Evolutionary conservation across 2,329 filamentous ascomycete species (phyloP), one percentile per base, ranked within the genome.

Genomic region (Lecanosticta acicola): DNA sequence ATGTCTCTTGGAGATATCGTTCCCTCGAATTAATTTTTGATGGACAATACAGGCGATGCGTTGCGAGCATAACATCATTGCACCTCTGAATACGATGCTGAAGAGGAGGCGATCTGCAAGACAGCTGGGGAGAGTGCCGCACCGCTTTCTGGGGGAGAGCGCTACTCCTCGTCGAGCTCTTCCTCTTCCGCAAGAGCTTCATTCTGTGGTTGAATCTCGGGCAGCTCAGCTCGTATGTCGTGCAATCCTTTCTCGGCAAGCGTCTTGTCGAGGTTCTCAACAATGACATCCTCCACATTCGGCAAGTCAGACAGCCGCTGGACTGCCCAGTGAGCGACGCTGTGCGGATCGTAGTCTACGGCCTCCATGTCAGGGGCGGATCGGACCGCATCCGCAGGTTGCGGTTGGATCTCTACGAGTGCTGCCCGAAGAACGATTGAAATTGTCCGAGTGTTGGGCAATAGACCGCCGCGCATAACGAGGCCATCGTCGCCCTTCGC

Each of bases 381-480:
- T 39, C 19, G 7, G 19, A n/a, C 19, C 3, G 21, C 26, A 21
- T 39, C 29, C 32, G 32, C 2, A 37, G 49, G n/a, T n/a, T n/a
- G n/a, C n/a, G n/a, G n/a, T n/a, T n/a, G n/a, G n/a, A n/a, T 17
- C 39, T 59, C 56, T 17, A 52, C 44, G 3, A 60, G 37, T 9
- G 58, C 55, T 19, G 47, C 45, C 11, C 49, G 45, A 10, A 59
- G 40, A 16, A 62, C 52, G 14, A 58, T 56, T 24, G 53, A 44
- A 14, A 63, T 50, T 1, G 58, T 62, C 9, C 43, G 32, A 14
- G 46, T 29, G 32, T 58, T 50, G 1, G 59, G 59, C 14, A 39
- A 36, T 21, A 61, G 9, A 4, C 52, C 52, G 11, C 54, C 60
- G 33, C 59, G 58, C 5, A 57, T 33, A 3, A 56, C 51, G 19